These are phyloP conservation scores for Naganishia randhawae DNA, from an alignment of 768 basidiomycete species.

Conservation along the genomic window DNA sequence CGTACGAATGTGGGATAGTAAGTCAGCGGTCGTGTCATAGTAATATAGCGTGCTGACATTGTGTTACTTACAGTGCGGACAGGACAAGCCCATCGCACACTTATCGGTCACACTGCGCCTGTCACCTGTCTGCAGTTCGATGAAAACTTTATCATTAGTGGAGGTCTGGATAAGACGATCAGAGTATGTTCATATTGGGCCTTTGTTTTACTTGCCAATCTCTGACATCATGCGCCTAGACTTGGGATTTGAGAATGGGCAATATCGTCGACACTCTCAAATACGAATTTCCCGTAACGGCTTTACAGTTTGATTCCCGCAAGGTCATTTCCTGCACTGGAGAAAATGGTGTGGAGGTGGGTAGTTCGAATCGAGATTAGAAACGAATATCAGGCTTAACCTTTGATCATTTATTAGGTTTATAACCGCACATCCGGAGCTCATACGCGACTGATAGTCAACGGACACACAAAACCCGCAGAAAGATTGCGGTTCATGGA, in stretches of 20 bases:
- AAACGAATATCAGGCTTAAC: background rate
- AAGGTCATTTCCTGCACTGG: conserved; percentile 89
- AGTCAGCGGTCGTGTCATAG: conserved; percentile 50
- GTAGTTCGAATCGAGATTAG: conserved; percentile 52
- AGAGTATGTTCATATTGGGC: conserved; percentile 58
- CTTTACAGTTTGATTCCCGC: conserved; percentile 87
- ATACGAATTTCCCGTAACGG: conserved; percentile 85
- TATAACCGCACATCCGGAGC: conserved; percentile 94
- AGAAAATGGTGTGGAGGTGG: conserved; percentile 77
- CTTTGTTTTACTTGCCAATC: conserved; percentile 4
- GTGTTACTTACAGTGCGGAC: conserved; percentile 74
- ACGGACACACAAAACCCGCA: conserved; percentile 88
- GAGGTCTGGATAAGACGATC: conserved; percentile 88
- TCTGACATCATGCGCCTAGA: conserved; percentile 56
- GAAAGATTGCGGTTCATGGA: conserved; percentile 93
- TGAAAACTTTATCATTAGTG: conserved; percentile 86
- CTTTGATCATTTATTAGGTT: conserved; percentile 49
- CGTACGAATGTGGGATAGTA: conserved; percentile 99
- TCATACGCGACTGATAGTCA: conserved; percentile 74
- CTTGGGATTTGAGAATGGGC: conserved; percentile 94
- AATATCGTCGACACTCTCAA: conserved; percentile 79
- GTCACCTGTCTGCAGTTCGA: conserved; percentile 93
- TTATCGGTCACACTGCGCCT: conserved; percentile 86
- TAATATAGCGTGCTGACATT: background rate
- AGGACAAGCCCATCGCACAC: conserved; percentile 88